phyloP scores from a whole-genome alignment of 768 basidiomycete species.

The Rhodotorula babjevae region DNA sequence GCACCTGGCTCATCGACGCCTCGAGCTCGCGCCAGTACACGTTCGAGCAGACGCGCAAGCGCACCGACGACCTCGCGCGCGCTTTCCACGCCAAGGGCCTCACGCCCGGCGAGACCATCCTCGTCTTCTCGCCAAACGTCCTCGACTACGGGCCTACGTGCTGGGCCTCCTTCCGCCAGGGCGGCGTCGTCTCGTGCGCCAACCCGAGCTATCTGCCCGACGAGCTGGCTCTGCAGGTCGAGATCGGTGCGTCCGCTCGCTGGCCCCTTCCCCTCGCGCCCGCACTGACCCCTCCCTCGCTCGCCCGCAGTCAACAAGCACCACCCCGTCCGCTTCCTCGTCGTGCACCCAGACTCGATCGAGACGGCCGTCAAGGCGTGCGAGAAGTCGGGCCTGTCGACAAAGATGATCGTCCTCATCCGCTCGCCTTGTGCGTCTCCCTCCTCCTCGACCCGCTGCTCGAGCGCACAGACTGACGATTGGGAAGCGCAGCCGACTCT shows the following conservation, averaged over 20 bases:
- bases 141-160: constrained; percentile 20
- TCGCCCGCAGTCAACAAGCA: constrained; percentile 1
- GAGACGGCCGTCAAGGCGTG: constrained; percentile 25
- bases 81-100: constrained; percentile 14
- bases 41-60: constrained; percentile 5
- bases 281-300: background rate
- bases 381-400: constrained; percentile 8
- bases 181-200: constrained; percentile 19
- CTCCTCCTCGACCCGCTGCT: no score
- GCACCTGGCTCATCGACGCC: constrained; percentile 23
- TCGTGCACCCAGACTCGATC: constrained; percentile 21
- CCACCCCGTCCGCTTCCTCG: constrained; percentile 22
- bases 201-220: constrained; percentile 26
- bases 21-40: background rate
- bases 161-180: constrained; percentile 11
- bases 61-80: constrained; percentile 16
- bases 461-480: background rate
- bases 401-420: constrained; percentile 21
- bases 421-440: background rate
- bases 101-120: background rate
- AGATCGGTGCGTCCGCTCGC: background rate
- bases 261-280: background rate
- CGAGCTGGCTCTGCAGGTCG: constrained; percentile 29
- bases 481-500: background rate
- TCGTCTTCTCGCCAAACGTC: constrained; percentile 25